Evolutionary conservation across 2,329 filamentous ascomycete genomes (phyloP).

Genomic region (Xylaria sp.): DNA sequence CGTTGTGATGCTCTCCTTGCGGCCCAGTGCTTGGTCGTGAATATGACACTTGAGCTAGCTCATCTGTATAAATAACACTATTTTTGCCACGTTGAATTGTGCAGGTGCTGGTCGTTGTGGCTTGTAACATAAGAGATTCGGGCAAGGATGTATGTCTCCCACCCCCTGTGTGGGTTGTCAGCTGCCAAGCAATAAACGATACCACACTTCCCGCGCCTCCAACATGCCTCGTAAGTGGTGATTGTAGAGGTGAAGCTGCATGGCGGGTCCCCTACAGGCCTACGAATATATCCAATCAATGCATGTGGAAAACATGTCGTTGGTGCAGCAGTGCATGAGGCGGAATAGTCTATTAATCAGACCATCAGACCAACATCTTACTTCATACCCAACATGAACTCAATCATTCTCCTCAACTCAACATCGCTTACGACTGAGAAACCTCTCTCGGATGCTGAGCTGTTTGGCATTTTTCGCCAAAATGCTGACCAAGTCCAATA

Average conservation of each 20-base stretch:
- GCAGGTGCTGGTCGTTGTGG: background rate
- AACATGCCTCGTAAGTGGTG: slow-evolving; percentile 1
- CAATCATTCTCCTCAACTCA: slow-evolving; percentile 14
- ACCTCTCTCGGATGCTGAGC: background rate
- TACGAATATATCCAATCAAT: background rate
- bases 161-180: slow-evolving; percentile 7
- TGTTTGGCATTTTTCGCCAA: slow-evolving; percentile 1
- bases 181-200: slow-evolving; percentile 8
- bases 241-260: background rate
- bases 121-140: slow-evolving; percentile 7
- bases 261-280: background rate
- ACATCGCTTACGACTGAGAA: slow-evolving; percentile 9
- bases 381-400: slow-evolving; percentile 12
- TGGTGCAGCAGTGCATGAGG: slow-evolving; percentile 17
- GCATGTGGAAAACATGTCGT: slow-evolving; percentile 14
- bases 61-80: background rate
- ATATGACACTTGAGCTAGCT: background rate
- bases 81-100: background rate
- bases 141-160: slow-evolving; percentile 11
- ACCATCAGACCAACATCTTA: slow-evolving; percentile 2
- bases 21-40: no score
- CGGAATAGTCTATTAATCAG: slow-evolving; percentile 2
- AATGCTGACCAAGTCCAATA: background rate
- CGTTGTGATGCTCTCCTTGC: no score
- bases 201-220: slow-evolving; percentile 6